Evolutionary conservation across 139 green algal species (phyloP), one percentile per base, ranked within the genome.

Genomic region (Eudorina sp.): DNA sequence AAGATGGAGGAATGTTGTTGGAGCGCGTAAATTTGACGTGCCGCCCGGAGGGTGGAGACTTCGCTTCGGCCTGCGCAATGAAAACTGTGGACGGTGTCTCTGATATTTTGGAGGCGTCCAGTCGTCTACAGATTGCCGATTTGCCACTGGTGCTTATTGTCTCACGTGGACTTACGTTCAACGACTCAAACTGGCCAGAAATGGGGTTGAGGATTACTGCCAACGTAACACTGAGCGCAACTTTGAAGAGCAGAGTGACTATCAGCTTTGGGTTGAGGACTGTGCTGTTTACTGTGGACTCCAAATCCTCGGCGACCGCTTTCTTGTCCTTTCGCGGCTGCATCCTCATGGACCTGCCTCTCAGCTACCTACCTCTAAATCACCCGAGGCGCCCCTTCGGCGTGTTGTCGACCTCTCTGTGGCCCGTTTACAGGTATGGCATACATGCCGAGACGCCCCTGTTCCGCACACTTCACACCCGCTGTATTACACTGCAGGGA

Each of bases 311-410:
- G 0, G 4, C 43, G 21, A 68, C 66, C 3, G 83, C 68, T 3
- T 88, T 82, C 68, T 13, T 88, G 46, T 58, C 62, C 0, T 72
- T 88, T 27, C 83, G 68, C 13, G 83, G 83, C 7, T 88, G 83
- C 34, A 64, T 88, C 25, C 51, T 88, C 14, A 3, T 88, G 6
- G 45, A 88, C 34, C 51, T 88, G n/a, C 83, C 83, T 11, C 51
- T 88, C 29, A 88, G 48, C 51, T 88, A 88, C 51, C 48, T 88
- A 4, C 83, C 83, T 3, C 34, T 88, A 25, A 72, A 81, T 25
- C 83, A 88, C 83, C 83, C 83, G 11, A 51, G 83, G 34, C 68
- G 83, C 11, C 48, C 66, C 6, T 80, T 88, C 4, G 83, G 83
- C 4, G 23, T 88, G 9, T 51, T 88, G 14, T 88, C 83, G 0